These are phyloP conservation scores for Hericium erinaceus DNA, from an alignment of 768 basidiomycete species.

Conservation along the genomic window DNA sequence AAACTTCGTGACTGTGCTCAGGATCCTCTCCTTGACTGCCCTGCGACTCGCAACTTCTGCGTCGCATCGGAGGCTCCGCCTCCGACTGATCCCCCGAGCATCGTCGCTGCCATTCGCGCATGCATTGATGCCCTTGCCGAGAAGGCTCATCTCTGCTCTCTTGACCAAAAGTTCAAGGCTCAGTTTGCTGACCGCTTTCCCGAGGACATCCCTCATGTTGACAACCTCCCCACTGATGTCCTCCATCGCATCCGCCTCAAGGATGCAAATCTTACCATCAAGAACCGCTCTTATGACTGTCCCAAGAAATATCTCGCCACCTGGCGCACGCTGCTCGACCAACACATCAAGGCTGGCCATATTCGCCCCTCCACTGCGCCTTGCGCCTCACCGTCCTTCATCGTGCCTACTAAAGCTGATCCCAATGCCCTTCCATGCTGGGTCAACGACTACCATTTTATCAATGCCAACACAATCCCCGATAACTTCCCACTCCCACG, in stretches of 20 bases:
- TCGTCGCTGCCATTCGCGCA: too few species aligned
- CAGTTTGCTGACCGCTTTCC: background rate
- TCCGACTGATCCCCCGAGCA: too few species aligned
- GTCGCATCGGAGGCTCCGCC: too few species aligned
- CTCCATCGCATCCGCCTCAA: background rate
- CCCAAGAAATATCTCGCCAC: constrained; percentile 24
- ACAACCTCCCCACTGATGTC: background rate
- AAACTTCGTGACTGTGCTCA: background rate
- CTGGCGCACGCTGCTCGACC: constrained; percentile 24
- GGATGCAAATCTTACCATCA: background rate
- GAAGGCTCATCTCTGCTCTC: background rate
- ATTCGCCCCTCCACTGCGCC: constrained; percentile 21
- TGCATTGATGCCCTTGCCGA: too few species aligned
- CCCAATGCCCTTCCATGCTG: constrained; percentile 20
- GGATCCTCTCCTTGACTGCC: background rate
- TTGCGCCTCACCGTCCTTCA: constrained; percentile 28
- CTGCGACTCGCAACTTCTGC: background rate
- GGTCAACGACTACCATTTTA: constrained; percentile 25
- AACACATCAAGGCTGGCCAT: constrained; percentile 25
- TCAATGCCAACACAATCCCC: constrained; percentile 24
- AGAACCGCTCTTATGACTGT: constrained; percentile 18
- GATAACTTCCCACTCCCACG: constrained; percentile 19
- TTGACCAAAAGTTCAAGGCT: background rate
- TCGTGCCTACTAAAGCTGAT: constrained; percentile 21
- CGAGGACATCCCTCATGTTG: background rate